These are phyloP conservation scores for Nyctanthes arbortristis DNA, from an alignment of 257 asterid genomes.

Conservation along the genomic window DNA sequence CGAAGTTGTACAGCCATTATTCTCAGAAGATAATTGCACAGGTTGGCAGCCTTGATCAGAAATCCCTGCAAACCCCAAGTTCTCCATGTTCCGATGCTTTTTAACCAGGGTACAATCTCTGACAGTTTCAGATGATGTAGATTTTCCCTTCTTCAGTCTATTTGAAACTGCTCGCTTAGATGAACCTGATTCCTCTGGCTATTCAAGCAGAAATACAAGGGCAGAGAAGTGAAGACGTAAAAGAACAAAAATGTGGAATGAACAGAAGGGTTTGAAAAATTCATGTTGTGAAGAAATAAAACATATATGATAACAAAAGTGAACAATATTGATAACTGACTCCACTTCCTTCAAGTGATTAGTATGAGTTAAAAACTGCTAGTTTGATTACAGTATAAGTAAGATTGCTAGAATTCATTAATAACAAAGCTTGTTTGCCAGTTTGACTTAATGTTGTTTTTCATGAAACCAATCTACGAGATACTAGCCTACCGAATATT, in stretches of 20 bases:
- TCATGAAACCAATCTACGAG: too few species aligned
- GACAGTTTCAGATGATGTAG: slow-evolving; percentile 30
- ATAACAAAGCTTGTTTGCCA: too few species aligned
- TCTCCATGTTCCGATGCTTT: slow-evolving; percentile 37
- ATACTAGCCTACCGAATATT: too few species aligned
- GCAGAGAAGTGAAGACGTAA: slow-evolving; percentile 18
- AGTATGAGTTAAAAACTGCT: too few species aligned
- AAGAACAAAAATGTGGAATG: slow-evolving; percentile 12
- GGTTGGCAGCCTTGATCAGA: slow-evolving; percentile 33
- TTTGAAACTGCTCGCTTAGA: slow-evolving; percentile 26
- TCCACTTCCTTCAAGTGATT: too few species aligned
- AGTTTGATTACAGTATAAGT: too few species aligned
- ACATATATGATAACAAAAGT: too few species aligned
- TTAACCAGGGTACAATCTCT: slow-evolving; percentile 60
- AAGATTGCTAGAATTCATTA: too few species aligned
- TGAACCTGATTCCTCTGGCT: slow-evolving; percentile 41
- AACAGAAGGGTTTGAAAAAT: slow-evolving; percentile 11
- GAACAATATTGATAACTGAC: too few species aligned
- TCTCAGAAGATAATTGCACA: slow-evolving; percentile 21
- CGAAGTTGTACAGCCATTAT: slow-evolving; percentile 18
- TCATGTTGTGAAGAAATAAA: slow-evolving; percentile 7
- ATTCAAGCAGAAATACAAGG: too few species aligned
- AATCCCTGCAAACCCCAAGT: slow-evolving; percentile 34
- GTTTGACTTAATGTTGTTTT: too few species aligned
- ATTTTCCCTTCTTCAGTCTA: slow-evolving; percentile 46